phyloP scores from a whole-genome alignment of 2,329 filamentous ascomycete genomes.

The Apiospora kogelbergensis region DNA sequence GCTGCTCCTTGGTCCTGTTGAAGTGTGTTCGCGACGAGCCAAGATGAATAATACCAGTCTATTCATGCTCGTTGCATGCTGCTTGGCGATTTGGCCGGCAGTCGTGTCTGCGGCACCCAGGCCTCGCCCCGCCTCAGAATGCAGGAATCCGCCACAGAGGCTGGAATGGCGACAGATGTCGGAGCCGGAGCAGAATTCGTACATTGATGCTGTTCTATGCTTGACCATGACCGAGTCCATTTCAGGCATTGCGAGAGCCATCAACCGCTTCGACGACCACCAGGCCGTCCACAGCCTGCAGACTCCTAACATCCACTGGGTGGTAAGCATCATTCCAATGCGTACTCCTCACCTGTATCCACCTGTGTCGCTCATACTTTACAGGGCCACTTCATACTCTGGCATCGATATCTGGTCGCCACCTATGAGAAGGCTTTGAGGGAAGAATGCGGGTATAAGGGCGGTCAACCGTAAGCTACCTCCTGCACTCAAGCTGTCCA shows the following conservation, averaged over 20 bases:
- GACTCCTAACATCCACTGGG: conserved; percentile 12
- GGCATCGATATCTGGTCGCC: neutral
- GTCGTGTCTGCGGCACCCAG: neutral
- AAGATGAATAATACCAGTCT: neutral
- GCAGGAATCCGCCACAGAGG: neutral
- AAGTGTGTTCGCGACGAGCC: neutral
- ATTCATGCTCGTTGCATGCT: neutral
- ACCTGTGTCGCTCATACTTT: neutral
- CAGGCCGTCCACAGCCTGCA: conserved; percentile 10
- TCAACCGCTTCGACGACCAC: conserved; percentile 13
- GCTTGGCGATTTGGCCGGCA: neutral
- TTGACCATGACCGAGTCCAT: conserved; percentile 6
- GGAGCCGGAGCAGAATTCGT: neutral
- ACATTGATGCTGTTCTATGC: conserved; percentile 8
- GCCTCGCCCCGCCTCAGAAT: neutral
- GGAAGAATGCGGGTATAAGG: conserved; percentile 1
- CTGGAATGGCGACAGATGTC: conserved; percentile 8
- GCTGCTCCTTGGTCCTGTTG: neutral
- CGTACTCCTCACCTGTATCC: neutral
- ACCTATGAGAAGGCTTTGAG: conserved; percentile 3
- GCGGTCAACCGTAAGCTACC: neutral
- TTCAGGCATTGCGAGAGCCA: neutral
- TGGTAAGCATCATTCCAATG: neutral
- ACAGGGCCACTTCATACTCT: conserved; percentile 1
- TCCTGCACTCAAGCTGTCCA: neutral